A percentile compares a stretch with the other conserved stretches of the same genome.
These are phyloP conservation scores for Fusarium gaditjirri DNA, from an alignment of 2,329 filamentous ascomycete genomes.

Conservation along the genomic window DNA sequence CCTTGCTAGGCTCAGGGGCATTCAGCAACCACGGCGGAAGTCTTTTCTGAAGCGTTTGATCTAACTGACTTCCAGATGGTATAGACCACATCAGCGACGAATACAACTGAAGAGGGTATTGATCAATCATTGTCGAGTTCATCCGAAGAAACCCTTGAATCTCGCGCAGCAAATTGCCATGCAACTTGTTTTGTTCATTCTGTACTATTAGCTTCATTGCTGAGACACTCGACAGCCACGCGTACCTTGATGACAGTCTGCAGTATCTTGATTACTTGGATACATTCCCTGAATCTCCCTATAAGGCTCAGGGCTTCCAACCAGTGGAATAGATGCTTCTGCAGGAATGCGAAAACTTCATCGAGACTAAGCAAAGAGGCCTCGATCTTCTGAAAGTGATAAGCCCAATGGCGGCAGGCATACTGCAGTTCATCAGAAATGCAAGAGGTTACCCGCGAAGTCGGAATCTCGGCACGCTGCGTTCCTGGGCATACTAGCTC, in stretches of 20 bases:
- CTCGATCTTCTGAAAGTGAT: slow-evolving; percentile 39
- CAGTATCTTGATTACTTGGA: neutral
- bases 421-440: slow-evolving; percentile 1
- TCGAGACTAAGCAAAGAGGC: neutral
- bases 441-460: neutral
- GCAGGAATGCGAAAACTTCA: neutral
- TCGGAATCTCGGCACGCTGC: neutral
- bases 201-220: neutral
- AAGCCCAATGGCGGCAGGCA: slow-evolving; percentile 43
- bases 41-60: no score
- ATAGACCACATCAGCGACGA: no score
- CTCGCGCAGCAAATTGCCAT: neutral
- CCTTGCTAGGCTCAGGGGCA: no score
- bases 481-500: neutral
- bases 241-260: neutral
- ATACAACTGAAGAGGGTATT: no score
- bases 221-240: no score
- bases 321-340: neutral
- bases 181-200: no score
- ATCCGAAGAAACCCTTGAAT: no score
- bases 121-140: no score
- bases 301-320: neutral
- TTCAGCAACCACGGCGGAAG: no score
- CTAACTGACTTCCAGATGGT: no score
- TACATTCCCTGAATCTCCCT: neutral